phyloP scores from a whole-genome alignment of 2,329 filamentous ascomycete species.

The Talaromyces piceae region DNA sequence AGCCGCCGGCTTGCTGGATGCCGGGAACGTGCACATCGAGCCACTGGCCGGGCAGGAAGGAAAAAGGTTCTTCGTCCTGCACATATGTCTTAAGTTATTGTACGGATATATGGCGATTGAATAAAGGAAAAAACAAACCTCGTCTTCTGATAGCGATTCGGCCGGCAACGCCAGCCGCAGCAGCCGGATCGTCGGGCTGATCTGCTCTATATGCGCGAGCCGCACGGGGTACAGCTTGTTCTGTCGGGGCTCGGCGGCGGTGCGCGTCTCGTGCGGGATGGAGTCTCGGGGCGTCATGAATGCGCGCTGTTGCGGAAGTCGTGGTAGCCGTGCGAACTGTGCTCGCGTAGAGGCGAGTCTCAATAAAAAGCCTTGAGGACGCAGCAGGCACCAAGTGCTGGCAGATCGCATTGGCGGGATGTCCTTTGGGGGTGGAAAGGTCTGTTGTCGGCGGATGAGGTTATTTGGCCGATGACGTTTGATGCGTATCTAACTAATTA shows the following conservation, averaged over 20 bases:
- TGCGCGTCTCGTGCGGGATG: conserved; percentile 60
- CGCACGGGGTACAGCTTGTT: conserved; percentile 56
- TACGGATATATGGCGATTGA: too few relatives aligned
- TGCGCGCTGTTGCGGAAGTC: too few relatives aligned
- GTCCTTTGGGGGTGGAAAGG: too few relatives aligned
- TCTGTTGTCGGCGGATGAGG: too few relatives aligned
- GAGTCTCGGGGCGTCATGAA: conserved; percentile 20
- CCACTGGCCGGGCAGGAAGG: conserved; percentile 83
- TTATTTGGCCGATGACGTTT: too few relatives aligned
- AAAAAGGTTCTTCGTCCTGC: conserved; percentile 21
- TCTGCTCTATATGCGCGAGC: conserved; percentile 52
- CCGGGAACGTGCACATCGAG: conserved; percentile 71
- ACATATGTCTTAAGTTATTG: neutral
- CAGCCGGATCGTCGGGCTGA: conserved; percentile 63
- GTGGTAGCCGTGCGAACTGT: too few relatives aligned
- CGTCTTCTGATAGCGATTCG: conserved; percentile 32
- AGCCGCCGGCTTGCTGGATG: conserved; percentile 66
- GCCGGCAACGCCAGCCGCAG: conserved; percentile 55
- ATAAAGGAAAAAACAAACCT: conserved; percentile 36
- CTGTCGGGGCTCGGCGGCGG: conserved; percentile 65
- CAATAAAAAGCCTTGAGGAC: too few relatives aligned
- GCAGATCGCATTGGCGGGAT: too few relatives aligned
- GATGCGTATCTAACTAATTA: too few relatives aligned
- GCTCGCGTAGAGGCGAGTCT: too few relatives aligned
- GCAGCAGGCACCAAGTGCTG: too few relatives aligned